These are phyloP conservation scores for Erysimum cheiranthoides DNA, from an alignment of 345 rosid genomes.

Conservation along the genomic window DNA sequence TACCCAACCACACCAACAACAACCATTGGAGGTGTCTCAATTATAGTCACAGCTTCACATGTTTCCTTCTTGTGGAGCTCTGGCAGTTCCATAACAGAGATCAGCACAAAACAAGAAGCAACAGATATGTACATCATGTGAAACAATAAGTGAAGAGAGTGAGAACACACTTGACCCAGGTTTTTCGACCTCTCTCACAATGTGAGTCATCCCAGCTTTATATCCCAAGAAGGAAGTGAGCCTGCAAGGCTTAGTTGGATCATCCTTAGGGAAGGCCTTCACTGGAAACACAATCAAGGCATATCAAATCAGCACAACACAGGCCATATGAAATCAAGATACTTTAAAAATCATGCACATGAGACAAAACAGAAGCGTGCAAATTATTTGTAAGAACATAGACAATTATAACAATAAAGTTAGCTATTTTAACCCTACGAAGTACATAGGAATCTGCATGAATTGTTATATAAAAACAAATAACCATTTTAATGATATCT, in stretches of 20 bases:
- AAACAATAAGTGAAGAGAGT: neutral
- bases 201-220: conserved; percentile 98
- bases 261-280: conserved; percentile 94
- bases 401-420: neutral
- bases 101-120: neutral
- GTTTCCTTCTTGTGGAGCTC: conserved; percentile 98
- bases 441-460: neutral
- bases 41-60: conserved; percentile 82
- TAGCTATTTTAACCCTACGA: neutral
- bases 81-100: conserved; percentile 8
- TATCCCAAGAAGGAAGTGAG: conserved; percentile 87
- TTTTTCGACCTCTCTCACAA: conserved; percentile 92
- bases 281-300: conserved; percentile 48
- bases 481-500: neutral
- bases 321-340: neutral
- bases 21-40: conserved; percentile 94
- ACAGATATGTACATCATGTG: neutral
- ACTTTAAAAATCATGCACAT: neutral
- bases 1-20: conserved; percentile 94
- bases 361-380: neutral
- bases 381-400: neutral
- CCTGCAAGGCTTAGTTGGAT: conserved; percentile 72
- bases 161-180: conserved; percentile 80
- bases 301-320: neutral
- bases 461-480: too few species aligned